Conservation (phyloP, 495 filamentous ascomycete species). For the Penicillium longicatenatum region DNA sequence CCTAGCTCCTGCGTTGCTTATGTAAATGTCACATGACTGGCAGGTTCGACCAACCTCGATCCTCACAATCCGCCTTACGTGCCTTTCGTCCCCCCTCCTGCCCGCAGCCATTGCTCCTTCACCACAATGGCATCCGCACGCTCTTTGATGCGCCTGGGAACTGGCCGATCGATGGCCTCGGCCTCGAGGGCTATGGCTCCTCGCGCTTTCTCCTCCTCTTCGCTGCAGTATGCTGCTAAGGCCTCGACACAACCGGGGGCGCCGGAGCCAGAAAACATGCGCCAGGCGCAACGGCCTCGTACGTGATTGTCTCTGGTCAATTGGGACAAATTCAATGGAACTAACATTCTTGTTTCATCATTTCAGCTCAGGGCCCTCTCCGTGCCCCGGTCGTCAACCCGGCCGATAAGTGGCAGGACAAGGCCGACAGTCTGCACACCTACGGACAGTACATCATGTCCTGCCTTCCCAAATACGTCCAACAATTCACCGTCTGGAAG, state of each 20-base stretch:
- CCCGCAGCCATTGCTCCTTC: constrained; percentile 31
- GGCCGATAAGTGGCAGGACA: constrained; percentile 84
- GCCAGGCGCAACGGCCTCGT: constrained; percentile 64
- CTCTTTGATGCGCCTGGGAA: constrained; percentile 69
- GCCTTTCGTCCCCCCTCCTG: constrained; percentile 22
- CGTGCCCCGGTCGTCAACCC: constrained; percentile 86
- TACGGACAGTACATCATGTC: constrained; percentile 98
- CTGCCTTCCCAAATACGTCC: constrained; percentile 94
- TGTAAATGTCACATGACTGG: constrained; percentile 35
- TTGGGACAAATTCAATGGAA: constrained; percentile 19
- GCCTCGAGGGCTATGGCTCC: constrained; percentile 55
- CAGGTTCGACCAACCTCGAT: constrained; percentile 30
- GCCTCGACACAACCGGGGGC: constrained; percentile 38
- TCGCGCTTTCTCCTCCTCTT: constrained; percentile 59
- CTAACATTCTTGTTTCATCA: constrained; percentile 16
- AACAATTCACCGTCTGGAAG: constrained; percentile 99
- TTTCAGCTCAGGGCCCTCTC: constrained; percentile 60
- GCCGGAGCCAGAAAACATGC: constrained; percentile 63
- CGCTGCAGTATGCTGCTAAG: constrained; percentile 58
- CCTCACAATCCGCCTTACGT: constrained; percentile 41
- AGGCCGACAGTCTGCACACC: constrained; percentile 80
- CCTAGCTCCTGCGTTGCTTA: constrained; percentile 22
- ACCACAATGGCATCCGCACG: constrained; percentile 49
- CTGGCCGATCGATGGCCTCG: constrained; percentile 61
- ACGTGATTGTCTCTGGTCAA: constrained; percentile 31